phyloP scores from a whole-genome alignment of 192 early-diverging fungal species.

The Backusella liffmaniae region DNA sequence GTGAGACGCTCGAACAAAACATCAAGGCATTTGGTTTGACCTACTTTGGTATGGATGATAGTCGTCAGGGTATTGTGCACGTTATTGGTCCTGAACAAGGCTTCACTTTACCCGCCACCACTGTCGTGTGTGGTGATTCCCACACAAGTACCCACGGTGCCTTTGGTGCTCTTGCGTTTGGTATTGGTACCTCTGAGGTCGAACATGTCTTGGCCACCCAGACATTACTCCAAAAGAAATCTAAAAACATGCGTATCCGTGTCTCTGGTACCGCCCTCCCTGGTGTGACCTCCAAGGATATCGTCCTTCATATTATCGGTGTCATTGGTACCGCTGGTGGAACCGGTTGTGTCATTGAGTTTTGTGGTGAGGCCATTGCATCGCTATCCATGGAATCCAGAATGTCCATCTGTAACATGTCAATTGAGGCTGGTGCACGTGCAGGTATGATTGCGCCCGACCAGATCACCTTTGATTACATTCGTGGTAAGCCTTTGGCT shows the following conservation, averaged over 20 bases:
- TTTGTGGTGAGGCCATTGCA: conserved; percentile 56
- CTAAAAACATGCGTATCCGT: conserved; percentile 65
- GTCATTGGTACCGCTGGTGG: conserved; percentile 74
- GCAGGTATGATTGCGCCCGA: conserved; percentile 76
- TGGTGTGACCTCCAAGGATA: conserved; percentile 66
- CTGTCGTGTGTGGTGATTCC: conserved; percentile 71
- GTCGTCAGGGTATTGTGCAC: conserved; percentile 71
- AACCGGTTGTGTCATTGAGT: conserved; percentile 69
- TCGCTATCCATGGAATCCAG: conserved; percentile 62
- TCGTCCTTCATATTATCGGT: conserved; percentile 67
- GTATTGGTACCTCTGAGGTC: conserved; percentile 76
- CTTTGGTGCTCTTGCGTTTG: conserved; percentile 72
- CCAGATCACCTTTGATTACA: conserved; percentile 66
- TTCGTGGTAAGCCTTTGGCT: conserved; percentile 59
- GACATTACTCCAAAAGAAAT: conserved; percentile 65
- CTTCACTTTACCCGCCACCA: conserved; percentile 71
- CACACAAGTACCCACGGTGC: conserved; percentile 76
- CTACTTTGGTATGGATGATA: conserved; percentile 65
- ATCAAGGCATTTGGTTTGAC: conserved; percentile 61
- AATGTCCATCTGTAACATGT: conserved; percentile 80
- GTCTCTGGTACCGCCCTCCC: conserved; percentile 48
- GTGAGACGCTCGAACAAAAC: conserved; percentile 65
- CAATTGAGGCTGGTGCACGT: conserved; percentile 70
- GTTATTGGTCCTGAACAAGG: conserved; percentile 76
- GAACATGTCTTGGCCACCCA: conserved; percentile 75